Base-by-base conservation (phyloP, 2,329 filamentous ascomycete species). In the Fusarium avenaceum region DNA sequence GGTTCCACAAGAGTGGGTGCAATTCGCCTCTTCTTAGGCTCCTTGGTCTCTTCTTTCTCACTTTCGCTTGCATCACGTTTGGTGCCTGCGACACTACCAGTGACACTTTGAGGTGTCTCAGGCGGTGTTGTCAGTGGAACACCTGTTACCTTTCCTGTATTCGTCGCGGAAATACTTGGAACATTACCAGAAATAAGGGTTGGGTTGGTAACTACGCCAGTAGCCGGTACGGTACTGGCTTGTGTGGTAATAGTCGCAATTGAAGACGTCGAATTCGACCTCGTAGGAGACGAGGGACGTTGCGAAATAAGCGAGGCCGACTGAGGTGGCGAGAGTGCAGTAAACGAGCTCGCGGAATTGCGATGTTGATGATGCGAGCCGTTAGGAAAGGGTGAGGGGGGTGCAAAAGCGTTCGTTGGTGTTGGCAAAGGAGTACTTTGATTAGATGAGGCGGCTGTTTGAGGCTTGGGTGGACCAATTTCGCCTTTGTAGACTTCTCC, bases 111-210 rank as follows among this genome's bases (percentile, higher is more conserved):
- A 7, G 95, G 95, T 4, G 95, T 98, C 77, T 97, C 92, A 1
- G 95, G 96, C 4, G 96, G 95, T 9, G 95, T 97, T 38, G 92
- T 93, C 73, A 97, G 88, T 0, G 94, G 92, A 43, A 96, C 81
- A 0, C 86, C 84, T 0, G 83, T 82, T 4, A 87, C 81, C 72
- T 88, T 88, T 43, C 84, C 85, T 2, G 91, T 92, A 67, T 90
- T 91, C 11, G 91, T 83, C 7, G 92, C 92, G 14, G 92, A 89
- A 26, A 97, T 88, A 52, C 90, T 86, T 0, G 94, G 93, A 17
- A 97, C 86, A 54, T 85, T 92, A 15, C 93, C 91, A 32, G 93
- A 86, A 10, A 92, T 91, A 1, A 96, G 88, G 1, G 92, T 89
- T 2, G 93, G 92, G 54, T 94, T 94, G 75, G 90, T 94, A 48